phyloP scores from a whole-genome alignment of 495 filamentous ascomycete genomes.

The Antarctomyces pellizariae region DNA sequence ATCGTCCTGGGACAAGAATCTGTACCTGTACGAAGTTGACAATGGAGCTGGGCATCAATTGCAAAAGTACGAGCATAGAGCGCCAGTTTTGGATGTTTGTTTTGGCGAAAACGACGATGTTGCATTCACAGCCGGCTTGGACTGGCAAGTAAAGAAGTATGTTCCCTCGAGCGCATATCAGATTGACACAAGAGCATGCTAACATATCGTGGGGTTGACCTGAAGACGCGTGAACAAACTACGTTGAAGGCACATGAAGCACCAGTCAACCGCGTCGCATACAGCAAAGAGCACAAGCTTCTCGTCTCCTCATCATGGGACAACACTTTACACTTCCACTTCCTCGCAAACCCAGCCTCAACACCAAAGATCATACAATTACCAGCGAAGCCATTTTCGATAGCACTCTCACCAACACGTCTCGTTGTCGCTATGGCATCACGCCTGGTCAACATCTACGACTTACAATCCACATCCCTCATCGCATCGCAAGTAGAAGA shows the following conservation, averaged over 20 bases:
- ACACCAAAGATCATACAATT: slow-evolving; percentile 35
- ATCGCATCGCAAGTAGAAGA: slow-evolving; percentile 25
- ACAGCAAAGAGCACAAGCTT: slow-evolving; percentile 47
- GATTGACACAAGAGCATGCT: neutral
- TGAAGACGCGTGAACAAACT: slow-evolving; percentile 43
- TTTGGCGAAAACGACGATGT: slow-evolving; percentile 62
- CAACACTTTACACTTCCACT: slow-evolving; percentile 64
- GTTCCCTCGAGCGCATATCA: slow-evolving; percentile 1
- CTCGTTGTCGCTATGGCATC: slow-evolving; percentile 92
- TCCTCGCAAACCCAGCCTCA: slow-evolving; percentile 20
- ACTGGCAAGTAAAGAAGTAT: slow-evolving; percentile 61
- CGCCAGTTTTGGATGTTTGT: slow-evolving; percentile 77
- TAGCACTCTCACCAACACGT: slow-evolving; percentile 59
- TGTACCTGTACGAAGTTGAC: slow-evolving; percentile 68
- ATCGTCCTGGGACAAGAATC: slow-evolving; percentile 83
- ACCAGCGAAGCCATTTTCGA: slow-evolving; percentile 66
- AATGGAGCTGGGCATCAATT: slow-evolving; percentile 39
- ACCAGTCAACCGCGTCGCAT: slow-evolving; percentile 63
- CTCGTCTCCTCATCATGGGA: slow-evolving; percentile 90
- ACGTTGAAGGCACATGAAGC: slow-evolving; percentile 56
- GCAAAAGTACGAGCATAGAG: slow-evolving; percentile 54
- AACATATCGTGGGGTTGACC: slow-evolving; percentile 33
- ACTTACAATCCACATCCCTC: slow-evolving; percentile 41
- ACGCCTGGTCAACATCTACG: slow-evolving; percentile 77
- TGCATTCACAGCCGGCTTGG: slow-evolving; percentile 66